These are phyloP conservation scores for Penicillium paxilli DNA, from an alignment of 495 filamentous ascomycete genomes.

Conservation along the genomic window DNA sequence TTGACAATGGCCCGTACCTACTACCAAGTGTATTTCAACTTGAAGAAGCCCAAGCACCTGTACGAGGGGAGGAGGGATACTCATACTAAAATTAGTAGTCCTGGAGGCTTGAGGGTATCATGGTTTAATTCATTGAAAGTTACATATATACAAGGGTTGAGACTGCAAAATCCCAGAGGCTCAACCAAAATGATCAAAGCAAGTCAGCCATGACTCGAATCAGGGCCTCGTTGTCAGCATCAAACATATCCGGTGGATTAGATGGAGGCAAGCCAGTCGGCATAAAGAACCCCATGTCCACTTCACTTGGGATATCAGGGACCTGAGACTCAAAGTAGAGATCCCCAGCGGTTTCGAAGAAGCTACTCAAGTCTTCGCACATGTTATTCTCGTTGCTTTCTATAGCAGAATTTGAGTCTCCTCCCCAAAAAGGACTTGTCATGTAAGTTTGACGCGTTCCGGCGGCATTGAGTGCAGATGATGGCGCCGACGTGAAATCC, in stretches of 20 bases:
- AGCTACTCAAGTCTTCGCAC: constrained; percentile 43
- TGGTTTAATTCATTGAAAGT: no score
- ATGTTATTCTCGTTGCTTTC: constrained; percentile 21
- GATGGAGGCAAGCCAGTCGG: constrained; percentile 2
- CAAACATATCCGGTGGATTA: constrained; percentile 30
- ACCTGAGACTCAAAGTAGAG: constrained; percentile 35
- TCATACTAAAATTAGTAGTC: no score
- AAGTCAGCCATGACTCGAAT: constrained; percentile 44
- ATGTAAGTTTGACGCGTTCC: constrained; percentile 9
- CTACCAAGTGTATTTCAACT: no score
- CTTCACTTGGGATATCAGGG: constrained; percentile 6
- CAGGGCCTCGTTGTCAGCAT: constrained; percentile 43
- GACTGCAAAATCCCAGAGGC: not conserved
- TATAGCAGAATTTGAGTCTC: constrained; percentile 11
- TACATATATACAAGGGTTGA: no score
- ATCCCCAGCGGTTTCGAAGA: constrained; percentile 45
- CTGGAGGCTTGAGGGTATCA: no score
- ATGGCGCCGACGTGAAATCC: constrained; percentile 5
- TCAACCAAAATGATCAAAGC: constrained; percentile 18
- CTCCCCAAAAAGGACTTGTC: constrained; percentile 22
- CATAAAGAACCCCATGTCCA: constrained; percentile 13
- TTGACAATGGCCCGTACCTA: no score
- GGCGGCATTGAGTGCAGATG: not conserved
- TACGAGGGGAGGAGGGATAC: no score
- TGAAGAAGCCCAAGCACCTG: no score